Conservation (phyloP, 495 filamentous ascomycete species). For the Arthonia radiata region DNA sequence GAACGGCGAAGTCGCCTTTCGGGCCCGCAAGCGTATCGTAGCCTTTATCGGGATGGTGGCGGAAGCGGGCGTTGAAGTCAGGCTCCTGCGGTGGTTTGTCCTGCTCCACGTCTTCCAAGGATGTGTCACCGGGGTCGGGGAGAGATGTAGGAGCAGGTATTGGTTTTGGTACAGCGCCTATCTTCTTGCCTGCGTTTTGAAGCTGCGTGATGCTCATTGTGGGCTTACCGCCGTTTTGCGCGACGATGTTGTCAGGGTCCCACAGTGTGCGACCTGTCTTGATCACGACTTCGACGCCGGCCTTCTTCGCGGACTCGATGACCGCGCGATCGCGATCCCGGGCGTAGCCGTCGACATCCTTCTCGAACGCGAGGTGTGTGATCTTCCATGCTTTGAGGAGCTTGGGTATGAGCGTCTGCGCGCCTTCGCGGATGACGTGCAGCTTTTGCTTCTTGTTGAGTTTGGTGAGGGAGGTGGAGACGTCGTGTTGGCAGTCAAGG, state of each 20-base stretch:
- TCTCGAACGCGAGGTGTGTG: constrained; percentile 48
- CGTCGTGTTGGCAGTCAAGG: constrained; percentile 37
- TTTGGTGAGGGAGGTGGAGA: constrained; percentile 32
- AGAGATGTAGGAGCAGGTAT: constrained; percentile 26
- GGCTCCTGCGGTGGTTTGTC: constrained; percentile 16
- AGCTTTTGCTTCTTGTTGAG: constrained; percentile 40
- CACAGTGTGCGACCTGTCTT: constrained; percentile 36
- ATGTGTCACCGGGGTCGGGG: constrained; percentile 34
- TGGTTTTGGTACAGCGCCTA: constrained; percentile 29
- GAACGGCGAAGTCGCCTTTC: constrained; percentile 32
- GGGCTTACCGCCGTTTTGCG: constrained; percentile 35
- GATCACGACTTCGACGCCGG: constrained; percentile 36
- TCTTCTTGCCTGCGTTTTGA: constrained; percentile 20
- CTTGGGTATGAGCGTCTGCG: constrained; percentile 38
- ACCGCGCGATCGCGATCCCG: constrained; percentile 30
- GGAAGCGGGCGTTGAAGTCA: constrained; percentile 30
- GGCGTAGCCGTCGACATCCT: constrained; percentile 46
- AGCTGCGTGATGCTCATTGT: constrained; percentile 45
- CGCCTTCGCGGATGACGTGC: constrained; percentile 39
- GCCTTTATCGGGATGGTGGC: constrained; percentile 20
- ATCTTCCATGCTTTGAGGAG: constrained; percentile 42
- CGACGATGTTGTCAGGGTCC: constrained; percentile 38
- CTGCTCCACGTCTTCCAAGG: constrained; percentile 25
- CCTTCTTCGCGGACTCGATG: constrained; percentile 26
- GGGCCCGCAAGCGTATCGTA: constrained; percentile 34